phyloP scores from a whole-genome alignment of 768 basidiomycete species.

The Lentinula boryana region DNA sequence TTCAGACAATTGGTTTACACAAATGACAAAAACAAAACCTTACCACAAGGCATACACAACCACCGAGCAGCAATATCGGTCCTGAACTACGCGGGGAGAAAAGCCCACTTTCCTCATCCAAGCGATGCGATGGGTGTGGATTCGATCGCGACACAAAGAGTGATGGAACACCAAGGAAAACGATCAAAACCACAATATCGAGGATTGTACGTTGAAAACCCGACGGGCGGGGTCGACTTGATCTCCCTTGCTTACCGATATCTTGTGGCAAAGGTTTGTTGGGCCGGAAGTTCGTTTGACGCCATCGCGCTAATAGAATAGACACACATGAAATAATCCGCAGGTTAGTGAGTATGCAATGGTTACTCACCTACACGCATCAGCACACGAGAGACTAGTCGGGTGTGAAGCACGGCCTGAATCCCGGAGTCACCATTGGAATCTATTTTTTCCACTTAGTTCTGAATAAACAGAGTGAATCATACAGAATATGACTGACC shows the following conservation, averaged over 20 bases:
- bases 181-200: conserved; percentile 53
- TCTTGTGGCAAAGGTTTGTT: conserved; percentile 61
- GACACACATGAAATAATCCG: neutral
- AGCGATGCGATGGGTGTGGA: conserved; percentile 24
- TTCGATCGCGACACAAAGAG: conserved; percentile 53
- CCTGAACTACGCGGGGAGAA: conserved; percentile 33
- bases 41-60: conserved; percentile 60
- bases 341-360: neutral
- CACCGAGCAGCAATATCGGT: conserved; percentile 59
- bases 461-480: neutral
- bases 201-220: conserved; percentile 42
- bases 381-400: conserved; percentile 63
- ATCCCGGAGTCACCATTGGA: conserved; percentile 32
- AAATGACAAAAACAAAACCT: conserved; percentile 23
- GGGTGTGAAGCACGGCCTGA: conserved; percentile 47
- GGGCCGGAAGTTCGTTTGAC: conserved; percentile 65
- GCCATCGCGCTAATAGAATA: conserved; percentile 50
- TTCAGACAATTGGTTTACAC: conserved; percentile 12
- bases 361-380: conserved; percentile 54
- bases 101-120: conserved; percentile 58
- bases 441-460: conserved; percentile 5
- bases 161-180: conserved; percentile 79
- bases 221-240: conserved; percentile 20
- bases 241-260: conserved; percentile 20
- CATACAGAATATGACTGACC: neutral